phyloP scores from a whole-genome alignment of 1,284 basidiomycete genomes.

The Irpex sp. region DNA sequence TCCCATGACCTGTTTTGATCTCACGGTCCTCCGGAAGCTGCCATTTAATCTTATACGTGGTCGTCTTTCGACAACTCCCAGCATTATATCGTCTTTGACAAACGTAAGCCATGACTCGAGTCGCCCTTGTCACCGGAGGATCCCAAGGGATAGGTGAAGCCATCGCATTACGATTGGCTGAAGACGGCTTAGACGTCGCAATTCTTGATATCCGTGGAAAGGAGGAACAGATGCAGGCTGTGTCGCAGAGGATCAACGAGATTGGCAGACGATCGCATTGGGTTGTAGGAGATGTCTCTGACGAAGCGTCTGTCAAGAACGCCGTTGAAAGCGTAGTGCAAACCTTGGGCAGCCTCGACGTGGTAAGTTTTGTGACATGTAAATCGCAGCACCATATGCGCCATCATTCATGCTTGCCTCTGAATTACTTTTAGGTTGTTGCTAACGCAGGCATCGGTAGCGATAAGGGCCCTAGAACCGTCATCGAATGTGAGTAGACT shows the following conservation, averaged over 20 bases:
- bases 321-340: conserved; percentile 19
- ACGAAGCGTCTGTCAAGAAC: conserved; percentile 18
- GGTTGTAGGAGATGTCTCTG: conserved; percentile 16
- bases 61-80: no score
- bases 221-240: conserved; percentile 7
- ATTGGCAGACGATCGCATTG: conserved; percentile 12
- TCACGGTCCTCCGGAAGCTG: no score
- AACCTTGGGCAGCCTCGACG: conserved; percentile 19
- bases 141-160: conserved; percentile 23
- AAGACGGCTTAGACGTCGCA: conserved; percentile 21
- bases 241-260: conserved; percentile 16
- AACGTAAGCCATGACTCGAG: not conserved
- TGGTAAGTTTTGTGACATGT: conserved; percentile 6
- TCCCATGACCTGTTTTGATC: no score
- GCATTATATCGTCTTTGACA: no score
- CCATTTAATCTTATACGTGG: no score
- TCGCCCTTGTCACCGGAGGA: conserved; percentile 22
- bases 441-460: conserved; percentile 29
- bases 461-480: conserved; percentile 6
- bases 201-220: conserved; percentile 19
- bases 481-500: not conserved
- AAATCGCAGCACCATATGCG: not conserved
- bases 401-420: not conserved
- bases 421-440: conserved; percentile 21
- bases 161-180: conserved; percentile 19